Conservation (phyloP, 2,329 filamentous ascomycete species). For the Sordariomycetes sp. region DNA sequence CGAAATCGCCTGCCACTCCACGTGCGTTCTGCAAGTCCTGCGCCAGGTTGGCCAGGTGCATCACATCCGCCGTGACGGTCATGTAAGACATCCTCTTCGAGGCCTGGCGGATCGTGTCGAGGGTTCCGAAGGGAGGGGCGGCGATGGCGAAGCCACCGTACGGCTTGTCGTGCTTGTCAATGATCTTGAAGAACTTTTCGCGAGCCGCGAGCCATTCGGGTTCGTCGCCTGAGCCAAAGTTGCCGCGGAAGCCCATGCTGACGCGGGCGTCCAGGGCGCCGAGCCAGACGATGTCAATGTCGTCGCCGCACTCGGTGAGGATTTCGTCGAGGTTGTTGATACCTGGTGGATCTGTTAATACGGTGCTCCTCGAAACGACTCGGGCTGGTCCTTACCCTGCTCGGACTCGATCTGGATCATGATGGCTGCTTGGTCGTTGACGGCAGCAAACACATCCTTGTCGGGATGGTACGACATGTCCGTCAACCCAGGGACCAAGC, state of each 20-base stretch:
- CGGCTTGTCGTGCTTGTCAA: conserved; percentile 38
- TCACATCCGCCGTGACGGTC: conserved; percentile 8
- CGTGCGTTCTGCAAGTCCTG: conserved; percentile 5
- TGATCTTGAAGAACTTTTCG: conserved; percentile 23
- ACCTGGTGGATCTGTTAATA: conserved; percentile 11
- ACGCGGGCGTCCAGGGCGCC: conserved; percentile 32
- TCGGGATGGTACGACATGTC: conserved; percentile 22
- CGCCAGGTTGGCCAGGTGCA: conserved; percentile 7
- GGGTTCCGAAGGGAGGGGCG: conserved; percentile 1
- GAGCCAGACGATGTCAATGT: conserved; percentile 38
- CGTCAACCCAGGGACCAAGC: conserved; percentile 27
- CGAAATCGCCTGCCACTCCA: neutral
- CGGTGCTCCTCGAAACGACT: neutral
- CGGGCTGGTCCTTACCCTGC: conserved; percentile 11
- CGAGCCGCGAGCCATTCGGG: conserved; percentile 29
- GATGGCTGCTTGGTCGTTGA: conserved; percentile 37
- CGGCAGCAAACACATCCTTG: conserved; percentile 24
- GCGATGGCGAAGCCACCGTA: conserved; percentile 21
- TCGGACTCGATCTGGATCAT: conserved; percentile 38
- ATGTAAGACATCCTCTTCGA: conserved; percentile 12
- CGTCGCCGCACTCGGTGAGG: conserved; percentile 28
- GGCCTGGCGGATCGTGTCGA: conserved; percentile 5
- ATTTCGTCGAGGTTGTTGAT: conserved; percentile 39
- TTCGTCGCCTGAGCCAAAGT: conserved; percentile 23
- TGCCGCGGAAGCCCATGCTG: conserved; percentile 30